phyloP scores from a whole-genome alignment of 208 protist species.

The Leishmania amazonensis region DNA sequence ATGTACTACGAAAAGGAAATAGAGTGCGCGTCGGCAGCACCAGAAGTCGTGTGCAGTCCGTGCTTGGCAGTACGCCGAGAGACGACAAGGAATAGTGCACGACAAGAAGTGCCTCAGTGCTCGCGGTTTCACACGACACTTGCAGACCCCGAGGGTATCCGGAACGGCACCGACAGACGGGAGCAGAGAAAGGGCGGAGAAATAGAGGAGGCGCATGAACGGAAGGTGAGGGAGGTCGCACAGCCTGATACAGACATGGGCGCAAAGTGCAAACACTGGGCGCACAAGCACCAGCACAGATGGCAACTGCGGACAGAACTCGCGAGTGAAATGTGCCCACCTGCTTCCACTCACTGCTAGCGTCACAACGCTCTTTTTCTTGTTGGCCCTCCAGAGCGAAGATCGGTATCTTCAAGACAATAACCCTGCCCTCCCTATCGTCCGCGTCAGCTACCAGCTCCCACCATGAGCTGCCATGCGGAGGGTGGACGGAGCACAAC shows the following conservation, averaged over 20 bases:
- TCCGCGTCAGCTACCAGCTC: background rate
- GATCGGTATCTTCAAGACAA: background rate
- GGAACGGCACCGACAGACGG: background rate
- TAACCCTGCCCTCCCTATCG: background rate
- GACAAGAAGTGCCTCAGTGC: background rate
- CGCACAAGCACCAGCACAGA: background rate
- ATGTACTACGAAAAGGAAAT: background rate
- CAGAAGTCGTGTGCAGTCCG: background rate
- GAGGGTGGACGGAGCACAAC: constrained; percentile 4
- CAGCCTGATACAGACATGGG: background rate
- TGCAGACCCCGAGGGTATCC: background rate
- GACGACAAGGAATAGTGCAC: background rate
- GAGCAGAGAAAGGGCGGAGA: background rate
- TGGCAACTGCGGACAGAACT: background rate
- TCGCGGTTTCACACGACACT: background rate
- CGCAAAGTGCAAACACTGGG: background rate
- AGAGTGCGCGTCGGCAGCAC: background rate
- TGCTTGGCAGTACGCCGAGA: background rate
- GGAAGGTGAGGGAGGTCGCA: background rate
- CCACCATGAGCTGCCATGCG: background rate
- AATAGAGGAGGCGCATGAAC: background rate
- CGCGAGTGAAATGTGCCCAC: background rate
- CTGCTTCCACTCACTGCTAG: background rate
- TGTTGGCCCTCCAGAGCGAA: background rate
- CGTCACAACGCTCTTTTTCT: background rate